Percentiles rank a stretch among this genome's conserved stretches.
phyloP scores from a whole-genome alignment of 169 alveolate species.

The Plasmodium inui region DNA sequence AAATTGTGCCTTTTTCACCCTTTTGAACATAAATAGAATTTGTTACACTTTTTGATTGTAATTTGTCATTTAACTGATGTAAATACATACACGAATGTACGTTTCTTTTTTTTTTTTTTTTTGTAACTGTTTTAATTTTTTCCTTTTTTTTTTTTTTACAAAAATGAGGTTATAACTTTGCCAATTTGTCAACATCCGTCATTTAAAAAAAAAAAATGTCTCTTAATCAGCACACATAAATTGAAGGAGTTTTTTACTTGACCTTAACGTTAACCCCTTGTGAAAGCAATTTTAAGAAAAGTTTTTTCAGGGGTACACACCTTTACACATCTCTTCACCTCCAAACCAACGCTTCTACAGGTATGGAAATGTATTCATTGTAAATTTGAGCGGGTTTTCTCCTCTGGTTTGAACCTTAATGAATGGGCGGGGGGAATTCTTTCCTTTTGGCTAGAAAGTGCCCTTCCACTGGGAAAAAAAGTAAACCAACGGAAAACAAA shows the following conservation, averaged over 20 bases:
- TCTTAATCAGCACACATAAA: conserved; percentile 4
- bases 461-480: neutral
- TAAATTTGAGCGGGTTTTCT: neutral
- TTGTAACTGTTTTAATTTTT: neutral
- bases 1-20: neutral
- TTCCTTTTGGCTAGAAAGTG: neutral
- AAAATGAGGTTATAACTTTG: neutral
- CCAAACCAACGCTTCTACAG: neutral
- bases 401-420: neutral
- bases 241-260: conserved; percentile 1
- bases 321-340: neutral
- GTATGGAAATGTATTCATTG: conserved; percentile 6
- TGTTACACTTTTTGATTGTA: neutral
- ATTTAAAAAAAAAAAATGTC: conserved; percentile 15
- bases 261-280: neutral
- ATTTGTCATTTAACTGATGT: neutral
- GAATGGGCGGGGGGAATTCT: neutral
- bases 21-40: neutral
- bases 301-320: neutral
- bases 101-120: neutral
- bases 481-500: neutral
- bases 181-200: conserved; percentile 4
- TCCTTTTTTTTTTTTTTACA: neutral
- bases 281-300: neutral
- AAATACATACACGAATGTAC: conserved; percentile 2